Percentiles rank a stretch among this genome's conserved stretches.
These are phyloP conservation scores for Monosporascus sp. DNA, from an alignment of 2,329 filamentous ascomycete species.

Conservation along the genomic window DNA sequence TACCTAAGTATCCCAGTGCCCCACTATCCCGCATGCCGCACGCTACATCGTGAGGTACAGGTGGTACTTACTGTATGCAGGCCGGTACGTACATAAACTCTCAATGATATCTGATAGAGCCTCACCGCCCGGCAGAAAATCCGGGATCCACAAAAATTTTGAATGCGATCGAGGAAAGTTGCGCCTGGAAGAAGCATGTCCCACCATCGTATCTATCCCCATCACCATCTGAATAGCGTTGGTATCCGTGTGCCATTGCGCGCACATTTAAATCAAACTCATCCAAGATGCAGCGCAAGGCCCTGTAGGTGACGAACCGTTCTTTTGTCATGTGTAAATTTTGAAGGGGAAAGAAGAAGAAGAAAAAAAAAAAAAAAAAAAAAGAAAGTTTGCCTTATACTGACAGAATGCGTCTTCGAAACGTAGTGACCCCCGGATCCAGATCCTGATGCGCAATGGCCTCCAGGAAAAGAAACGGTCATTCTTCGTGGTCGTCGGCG, in stretches of 20 bases:
- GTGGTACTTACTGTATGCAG: too few relatives aligned
- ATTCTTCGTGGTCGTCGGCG: slow-evolving; percentile 95
- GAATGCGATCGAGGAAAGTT: not conserved
- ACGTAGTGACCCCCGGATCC: slow-evolving; percentile 78
- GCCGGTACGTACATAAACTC: too few relatives aligned
- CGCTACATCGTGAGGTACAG: too few relatives aligned
- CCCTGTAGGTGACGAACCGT: slow-evolving; percentile 17
- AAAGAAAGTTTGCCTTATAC: not conserved
- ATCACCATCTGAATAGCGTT: too few relatives aligned
- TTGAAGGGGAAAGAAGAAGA: too few relatives aligned
- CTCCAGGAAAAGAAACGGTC: slow-evolving; percentile 94
- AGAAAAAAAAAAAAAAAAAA: too few relatives aligned
- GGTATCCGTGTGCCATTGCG: not conserved
- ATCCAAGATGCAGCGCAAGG: slow-evolving; percentile 22
- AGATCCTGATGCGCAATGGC: slow-evolving; percentile 85
- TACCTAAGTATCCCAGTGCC: too few relatives aligned
- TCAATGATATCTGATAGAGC: not conserved
- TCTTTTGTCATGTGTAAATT: too few relatives aligned
- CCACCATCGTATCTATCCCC: too few relatives aligned
- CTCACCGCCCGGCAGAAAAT: slow-evolving; percentile 22
- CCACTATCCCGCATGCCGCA: too few relatives aligned
- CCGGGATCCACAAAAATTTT: slow-evolving; percentile 22
- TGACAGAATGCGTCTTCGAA: not conserved
- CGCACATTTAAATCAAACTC: not conserved
- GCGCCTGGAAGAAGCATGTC: too few relatives aligned